Conservation (phyloP, 1,139 yeast species). For the Geotrichum bryndzae region DNA sequence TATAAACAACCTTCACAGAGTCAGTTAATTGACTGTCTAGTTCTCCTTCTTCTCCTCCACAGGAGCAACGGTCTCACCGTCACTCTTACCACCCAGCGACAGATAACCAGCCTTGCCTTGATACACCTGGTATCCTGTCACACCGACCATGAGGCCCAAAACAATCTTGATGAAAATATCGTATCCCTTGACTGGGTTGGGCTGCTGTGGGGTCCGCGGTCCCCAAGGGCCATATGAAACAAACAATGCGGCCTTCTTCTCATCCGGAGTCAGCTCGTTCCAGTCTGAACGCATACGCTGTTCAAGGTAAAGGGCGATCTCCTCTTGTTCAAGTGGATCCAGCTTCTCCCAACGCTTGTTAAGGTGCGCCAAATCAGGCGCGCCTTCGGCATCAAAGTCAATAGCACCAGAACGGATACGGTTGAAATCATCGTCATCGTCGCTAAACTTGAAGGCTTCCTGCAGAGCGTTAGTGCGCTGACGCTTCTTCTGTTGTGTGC, state of each 20-base stretch:
- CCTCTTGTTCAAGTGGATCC: constrained; percentile 40
- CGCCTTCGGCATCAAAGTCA: constrained; percentile 25
- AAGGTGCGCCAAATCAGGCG: constrained; percentile 31
- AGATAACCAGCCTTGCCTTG: constrained; percentile 12
- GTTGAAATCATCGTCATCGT: constrained; percentile 33
- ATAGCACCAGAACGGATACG: constrained; percentile 22
- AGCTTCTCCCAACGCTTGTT: constrained; percentile 37
- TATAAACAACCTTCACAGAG: background rate
- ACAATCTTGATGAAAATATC: constrained; percentile 26
- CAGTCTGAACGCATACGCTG: constrained; percentile 43
- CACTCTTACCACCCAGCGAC: background rate
- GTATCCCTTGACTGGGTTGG: constrained; percentile 29
- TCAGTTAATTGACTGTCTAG: background rate
- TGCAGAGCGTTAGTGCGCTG: constrained; percentile 30
- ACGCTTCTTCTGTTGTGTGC: constrained; percentile 16
- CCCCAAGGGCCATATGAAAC: constrained; percentile 40
- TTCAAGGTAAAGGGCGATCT: constrained; percentile 40
- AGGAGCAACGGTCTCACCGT: background rate
- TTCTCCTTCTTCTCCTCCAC: background rate
- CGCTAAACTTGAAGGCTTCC: constrained; percentile 30
- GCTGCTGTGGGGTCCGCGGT: constrained; percentile 29
- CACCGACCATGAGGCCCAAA: constrained; percentile 24
- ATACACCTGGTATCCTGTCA: constrained; percentile 28
- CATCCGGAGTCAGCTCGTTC: constrained; percentile 35
- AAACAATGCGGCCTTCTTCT: constrained; percentile 36